These are phyloP conservation scores for Phalaenopsis equestris DNA, from an alignment of 106 monocot species.

Conservation along the genomic window DNA sequence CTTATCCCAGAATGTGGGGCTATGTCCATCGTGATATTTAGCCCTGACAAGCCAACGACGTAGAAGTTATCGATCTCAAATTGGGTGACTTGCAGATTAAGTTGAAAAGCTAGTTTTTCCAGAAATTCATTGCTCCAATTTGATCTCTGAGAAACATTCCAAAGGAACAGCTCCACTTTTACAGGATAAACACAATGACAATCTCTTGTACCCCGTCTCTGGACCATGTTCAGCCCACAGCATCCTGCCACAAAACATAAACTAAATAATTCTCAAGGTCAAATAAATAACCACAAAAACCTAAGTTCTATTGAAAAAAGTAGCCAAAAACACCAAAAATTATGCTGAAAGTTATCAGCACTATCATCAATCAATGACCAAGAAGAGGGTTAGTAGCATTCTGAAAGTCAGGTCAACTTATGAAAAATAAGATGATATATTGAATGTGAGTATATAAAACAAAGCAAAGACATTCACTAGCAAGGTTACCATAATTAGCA, in stretches of 20 bases:
- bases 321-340: background rate
- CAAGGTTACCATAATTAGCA: background rate
- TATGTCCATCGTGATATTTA: conserved; percentile 90
- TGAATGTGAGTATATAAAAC: background rate
- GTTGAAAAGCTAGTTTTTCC: conserved; percentile 72
- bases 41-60: conserved; percentile 80
- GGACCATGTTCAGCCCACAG: conserved; percentile 77
- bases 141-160: conserved; percentile 73
- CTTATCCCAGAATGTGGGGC: conserved; percentile 72
- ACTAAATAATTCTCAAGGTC: background rate
- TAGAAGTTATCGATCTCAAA: conserved; percentile 93
- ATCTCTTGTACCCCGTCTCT: conserved; percentile 43
- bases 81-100: conserved; percentile 54
- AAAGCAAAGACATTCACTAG: background rate
- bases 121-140: conserved; percentile 89
- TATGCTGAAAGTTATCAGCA: background rate
- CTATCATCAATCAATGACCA: background rate
- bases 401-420: background rate
- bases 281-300: background rate
- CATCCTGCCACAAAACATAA: conserved; percentile 41
- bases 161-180: conserved; percentile 68
- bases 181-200: conserved; percentile 93
- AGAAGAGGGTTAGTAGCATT: background rate
- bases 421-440: background rate
- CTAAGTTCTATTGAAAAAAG: background rate